Evolutionary conservation across 805 yeast genomes (phyloP), one percentile per base, ranked within the genome.

Genomic region (Hermanozyma aechmeae): DNA sequence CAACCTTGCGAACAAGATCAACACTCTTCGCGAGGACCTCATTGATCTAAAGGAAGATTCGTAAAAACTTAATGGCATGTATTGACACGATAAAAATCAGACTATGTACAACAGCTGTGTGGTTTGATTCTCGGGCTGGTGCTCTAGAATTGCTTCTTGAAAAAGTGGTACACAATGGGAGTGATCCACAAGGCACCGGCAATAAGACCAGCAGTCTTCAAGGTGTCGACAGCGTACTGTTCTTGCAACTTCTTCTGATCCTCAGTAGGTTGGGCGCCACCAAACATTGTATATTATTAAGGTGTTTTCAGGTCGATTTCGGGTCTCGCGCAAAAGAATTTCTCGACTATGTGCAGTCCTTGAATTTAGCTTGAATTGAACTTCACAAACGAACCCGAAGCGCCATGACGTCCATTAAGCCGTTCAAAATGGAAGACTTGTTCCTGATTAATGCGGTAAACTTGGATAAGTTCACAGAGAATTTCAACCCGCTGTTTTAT

Each of bases 381-480:
- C n/a, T n/a, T n/a, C n/a, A n/a, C n/a, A n/a, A n/a, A n/a, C n/a
- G n/a, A n/a, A n/a, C n/a, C n/a, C n/a, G n/a, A n/a, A n/a, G 10
- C 12, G 20, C 4, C 25, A 89, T 89, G 98, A 81, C 96, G 4
- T 81, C 96, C 0, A 65, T 87, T 10, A 72, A 71, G 35, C 96
- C 97, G 13, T 84, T 92, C 47, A 81, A 78, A 38, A 87, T 94
- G 3, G 76, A 86, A 3, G 96, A 92, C 46, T 57, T 89, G 12
- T 78, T 87, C 40, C 62, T 70, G 6, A 45, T 82, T 28, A 83
- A 83, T 45, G 57, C 80, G 4, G 76, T 87, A 27, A 92, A 92
- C 50, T 56, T 92, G 13, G 98, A 92, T 45, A 79, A 81, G 1
- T 65, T 92, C 30, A 92, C 98, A 0, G 98, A 92, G 46, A 92